phyloP scores from a whole-genome alignment of 805 yeast species.

The Metschnikowia bowlesiae region DNA sequence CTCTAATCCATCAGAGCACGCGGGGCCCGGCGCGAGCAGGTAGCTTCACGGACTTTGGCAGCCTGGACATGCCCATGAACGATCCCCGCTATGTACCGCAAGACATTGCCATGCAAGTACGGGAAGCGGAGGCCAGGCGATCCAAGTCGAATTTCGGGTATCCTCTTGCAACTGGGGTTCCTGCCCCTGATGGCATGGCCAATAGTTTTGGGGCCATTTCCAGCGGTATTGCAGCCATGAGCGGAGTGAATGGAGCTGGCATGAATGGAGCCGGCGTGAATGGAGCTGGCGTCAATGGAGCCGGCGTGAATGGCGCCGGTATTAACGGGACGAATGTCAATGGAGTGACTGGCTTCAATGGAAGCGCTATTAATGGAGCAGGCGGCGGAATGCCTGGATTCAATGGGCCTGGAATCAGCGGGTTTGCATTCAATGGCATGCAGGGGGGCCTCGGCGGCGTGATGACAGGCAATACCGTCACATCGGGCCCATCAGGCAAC shows the following conservation, averaged over 20 bases:
- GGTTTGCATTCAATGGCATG: too few species aligned
- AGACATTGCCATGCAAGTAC: constrained; percentile 10
- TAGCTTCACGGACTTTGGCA: background rate
- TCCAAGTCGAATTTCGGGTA: constrained; percentile 9
- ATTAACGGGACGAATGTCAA: too few species aligned
- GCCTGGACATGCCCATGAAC: constrained; percentile 7
- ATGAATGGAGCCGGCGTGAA: background rate
- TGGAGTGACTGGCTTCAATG: too few species aligned
- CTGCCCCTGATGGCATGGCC: background rate
- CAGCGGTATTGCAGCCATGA: background rate
- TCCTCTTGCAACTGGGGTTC: constrained; percentile 5
- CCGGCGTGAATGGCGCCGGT: too few species aligned
- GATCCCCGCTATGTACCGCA: constrained; percentile 17
- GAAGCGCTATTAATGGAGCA: too few species aligned
- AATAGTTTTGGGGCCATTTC: too few species aligned
- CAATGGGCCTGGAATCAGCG: too few species aligned
- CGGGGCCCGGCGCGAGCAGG: background rate
- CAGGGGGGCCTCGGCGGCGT: background rate
- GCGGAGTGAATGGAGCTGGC: background rate
- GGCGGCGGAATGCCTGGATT: too few species aligned
- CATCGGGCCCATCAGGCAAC: background rate
- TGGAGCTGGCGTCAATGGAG: too few species aligned
- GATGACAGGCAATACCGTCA: background rate
- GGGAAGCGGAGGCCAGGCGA: constrained; percentile 16
- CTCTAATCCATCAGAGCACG: constrained; percentile 7